Evolutionary conservation across 805 yeast species (phyloP), one percentile per base, ranked within the genome.

Genomic region (Deakozyma indianensis): DNA sequence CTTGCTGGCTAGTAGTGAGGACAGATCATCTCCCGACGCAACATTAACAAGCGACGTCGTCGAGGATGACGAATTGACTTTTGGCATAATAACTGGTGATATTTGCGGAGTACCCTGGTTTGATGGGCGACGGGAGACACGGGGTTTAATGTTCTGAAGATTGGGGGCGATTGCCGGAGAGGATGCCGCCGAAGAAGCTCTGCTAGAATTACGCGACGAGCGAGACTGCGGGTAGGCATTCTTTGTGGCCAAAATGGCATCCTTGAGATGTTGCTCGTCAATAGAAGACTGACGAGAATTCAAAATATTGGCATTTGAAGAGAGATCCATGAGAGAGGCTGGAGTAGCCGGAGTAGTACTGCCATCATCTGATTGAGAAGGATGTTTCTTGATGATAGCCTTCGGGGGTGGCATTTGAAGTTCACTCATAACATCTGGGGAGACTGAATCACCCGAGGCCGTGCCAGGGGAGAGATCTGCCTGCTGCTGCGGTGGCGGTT

Each of bases 1-100:
- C 51, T 66, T 67, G 22, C 64, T 49, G 20, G 68, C 66, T 44
- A 62, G 51, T 35, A 63, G 48, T 5, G 53, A 35, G 21, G 53
- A 46, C 24, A 20, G 22, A 43, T 11, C 29, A 28, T 35, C 35
- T n/a, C 21, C 22, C 16, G 46, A 18, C 43, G 51, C 64, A 9
- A n/a, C 18, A 20, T 7, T 32, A n/a, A n/a, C 18, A 4, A 9
- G 11, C 11, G 18, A n/a, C 7, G 28, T 9, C 11, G 18, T n/a
- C 38, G 38, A 11, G 7, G 38, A 7, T 9, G 38, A 32, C 7
- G 38, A 32, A n/a, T 14, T 14, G 38, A 32, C 16, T n/a, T 32
- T 32, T 7, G 38, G 38, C 38, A 32, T 32, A 5, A 32, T 32
- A n/a, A 32, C 38, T 7, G 38, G 38, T 14, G 38, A 32, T 9